These are phyloP conservation scores for Musa balbisiana DNA, from an alignment of 202 grass and related monocot species.

Conservation along the genomic window DNA sequence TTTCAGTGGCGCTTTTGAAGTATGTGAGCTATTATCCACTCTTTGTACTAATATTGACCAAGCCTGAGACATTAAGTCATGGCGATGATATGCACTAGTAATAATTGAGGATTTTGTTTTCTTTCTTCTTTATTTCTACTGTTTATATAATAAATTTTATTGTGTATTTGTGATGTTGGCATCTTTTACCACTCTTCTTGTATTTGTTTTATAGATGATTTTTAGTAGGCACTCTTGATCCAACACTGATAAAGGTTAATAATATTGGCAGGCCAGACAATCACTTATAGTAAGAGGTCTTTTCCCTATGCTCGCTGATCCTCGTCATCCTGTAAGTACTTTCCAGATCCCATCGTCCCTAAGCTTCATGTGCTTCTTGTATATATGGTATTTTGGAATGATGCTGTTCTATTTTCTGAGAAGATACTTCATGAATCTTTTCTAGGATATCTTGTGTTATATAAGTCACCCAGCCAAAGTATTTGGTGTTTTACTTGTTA, in stretches of 20 bases:
- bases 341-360: not conserved
- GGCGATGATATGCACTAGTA: not conserved
- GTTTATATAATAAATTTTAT: too few species aligned
- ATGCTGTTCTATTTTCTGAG: not conserved
- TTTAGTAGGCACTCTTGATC: constrained; percentile 2
- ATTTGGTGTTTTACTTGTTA: too few species aligned
- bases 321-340: constrained; percentile 80
- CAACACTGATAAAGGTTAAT: not conserved
- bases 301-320: constrained; percentile 95
- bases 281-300: constrained; percentile 88
- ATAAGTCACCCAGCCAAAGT: too few species aligned
- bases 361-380: not conserved
- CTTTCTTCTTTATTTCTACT: not conserved
- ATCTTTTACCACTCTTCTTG: not conserved
- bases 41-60: not conserved
- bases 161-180: not conserved
- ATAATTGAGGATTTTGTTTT: constrained; percentile 5
- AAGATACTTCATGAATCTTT: not conserved
- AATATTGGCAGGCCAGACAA: constrained; percentile 65
- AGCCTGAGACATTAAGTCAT: not conserved
- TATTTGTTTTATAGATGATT: constrained; percentile 1
- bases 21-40: constrained; percentile 19
- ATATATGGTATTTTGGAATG: not conserved
- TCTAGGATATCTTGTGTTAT: too few species aligned
- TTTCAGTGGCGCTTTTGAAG: constrained; percentile 98